These are phyloP conservation scores for Naegleria lovaniensis DNA, from an alignment of 208 protist genomes.

Conservation along the genomic window DNA sequence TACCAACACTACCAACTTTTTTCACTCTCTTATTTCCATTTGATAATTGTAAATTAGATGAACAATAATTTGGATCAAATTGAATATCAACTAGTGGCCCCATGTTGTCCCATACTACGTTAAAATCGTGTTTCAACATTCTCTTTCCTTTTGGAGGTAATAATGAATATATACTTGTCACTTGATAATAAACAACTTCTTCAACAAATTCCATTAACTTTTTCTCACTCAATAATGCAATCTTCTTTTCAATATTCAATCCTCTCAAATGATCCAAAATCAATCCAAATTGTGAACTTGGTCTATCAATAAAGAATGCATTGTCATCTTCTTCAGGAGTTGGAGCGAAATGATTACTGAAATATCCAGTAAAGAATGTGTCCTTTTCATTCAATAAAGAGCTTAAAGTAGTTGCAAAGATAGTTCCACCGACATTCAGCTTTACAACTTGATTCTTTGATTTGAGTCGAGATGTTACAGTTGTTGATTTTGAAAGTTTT, in stretches of 20 bases:
- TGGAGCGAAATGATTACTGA: not conserved
- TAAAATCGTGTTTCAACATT: too few species aligned
- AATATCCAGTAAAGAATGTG: not conserved
- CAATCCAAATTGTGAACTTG: not conserved
- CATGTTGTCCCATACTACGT: too few species aligned
- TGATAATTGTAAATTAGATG: too few species aligned
- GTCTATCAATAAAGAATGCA: not conserved
- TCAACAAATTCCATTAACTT: too few species aligned
- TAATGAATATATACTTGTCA: too few species aligned
- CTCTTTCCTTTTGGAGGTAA: too few species aligned
- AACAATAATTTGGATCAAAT: too few species aligned
- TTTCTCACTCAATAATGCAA: not conserved
- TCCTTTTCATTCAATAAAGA: not conserved
- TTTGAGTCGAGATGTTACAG: too few species aligned
- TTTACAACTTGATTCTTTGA: not conserved
- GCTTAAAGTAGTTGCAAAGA: not conserved
- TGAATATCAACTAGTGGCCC: too few species aligned
- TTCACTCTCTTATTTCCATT: too few species aligned
- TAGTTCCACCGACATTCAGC: not conserved
- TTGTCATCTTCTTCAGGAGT: not conserved
- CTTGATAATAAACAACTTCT: too few species aligned
- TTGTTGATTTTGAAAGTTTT: not conserved
- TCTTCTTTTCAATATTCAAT: not conserved
- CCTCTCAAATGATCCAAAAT: slow-evolving; percentile 2
- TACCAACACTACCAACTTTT: too few species aligned